Conservation (phyloP, 352 stramenopile species). For the Pythium volutum region DNA sequence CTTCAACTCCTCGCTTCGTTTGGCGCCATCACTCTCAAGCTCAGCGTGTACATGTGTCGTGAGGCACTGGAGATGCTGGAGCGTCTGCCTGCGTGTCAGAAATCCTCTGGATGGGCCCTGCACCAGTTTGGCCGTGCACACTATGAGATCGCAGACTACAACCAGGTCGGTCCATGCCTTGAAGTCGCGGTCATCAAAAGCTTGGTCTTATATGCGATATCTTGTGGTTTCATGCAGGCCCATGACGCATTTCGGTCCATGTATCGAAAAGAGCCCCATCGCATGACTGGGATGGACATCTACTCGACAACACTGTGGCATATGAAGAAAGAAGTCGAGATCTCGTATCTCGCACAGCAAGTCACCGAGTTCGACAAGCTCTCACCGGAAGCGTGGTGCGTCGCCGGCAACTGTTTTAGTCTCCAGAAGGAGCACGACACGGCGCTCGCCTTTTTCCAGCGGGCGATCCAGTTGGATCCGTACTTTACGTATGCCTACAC, state of each 20-base stretch:
- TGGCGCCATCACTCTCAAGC: conserved; percentile 68
- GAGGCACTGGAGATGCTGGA: conserved; percentile 89
- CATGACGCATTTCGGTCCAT: conserved; percentile 89
- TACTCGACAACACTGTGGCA: conserved; percentile 97
- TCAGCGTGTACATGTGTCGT: conserved; percentile 75
- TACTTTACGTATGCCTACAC: conserved; percentile 98
- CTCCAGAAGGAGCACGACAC: conserved; percentile 98
- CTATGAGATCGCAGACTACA: conserved; percentile 96
- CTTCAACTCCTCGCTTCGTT: conserved; percentile 64
- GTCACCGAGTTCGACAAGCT: conserved; percentile 92
- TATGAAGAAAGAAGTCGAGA: conserved; percentile 96
- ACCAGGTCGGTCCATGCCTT: conserved; percentile 25
- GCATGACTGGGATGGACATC: conserved; percentile 93
- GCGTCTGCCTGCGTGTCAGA: conserved; percentile 78
- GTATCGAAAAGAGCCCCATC: conserved; percentile 88
- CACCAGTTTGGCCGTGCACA: conserved; percentile 93
- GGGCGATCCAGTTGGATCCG: conserved; percentile 93
- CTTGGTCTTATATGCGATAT: not conserved
- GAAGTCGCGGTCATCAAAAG: not conserved
- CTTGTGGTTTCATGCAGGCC: conserved; percentile 38
- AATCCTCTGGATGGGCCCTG: conserved; percentile 91
- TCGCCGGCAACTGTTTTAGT: conserved; percentile 97
- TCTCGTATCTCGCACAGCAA: conserved; percentile 95
- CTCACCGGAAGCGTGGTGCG: conserved; percentile 94
- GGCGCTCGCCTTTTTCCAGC: conserved; percentile 95